Conservation (phyloP, 495 filamentous ascomycete species). For the Neurospora tetrasperma region DNA sequence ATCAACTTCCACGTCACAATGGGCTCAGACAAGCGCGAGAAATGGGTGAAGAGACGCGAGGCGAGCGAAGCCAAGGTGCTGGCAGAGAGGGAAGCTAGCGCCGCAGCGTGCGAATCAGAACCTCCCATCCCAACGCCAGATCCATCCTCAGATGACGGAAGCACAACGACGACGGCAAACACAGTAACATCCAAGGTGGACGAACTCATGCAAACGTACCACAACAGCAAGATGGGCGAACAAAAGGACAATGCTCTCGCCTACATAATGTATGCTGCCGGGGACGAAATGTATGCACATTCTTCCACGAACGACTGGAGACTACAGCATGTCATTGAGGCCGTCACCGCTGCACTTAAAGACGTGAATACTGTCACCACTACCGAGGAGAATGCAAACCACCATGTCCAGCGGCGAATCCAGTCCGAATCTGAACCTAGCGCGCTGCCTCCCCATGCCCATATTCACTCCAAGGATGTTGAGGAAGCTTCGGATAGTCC, state of each 20-base stretch:
- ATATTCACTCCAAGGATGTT: not conserved
- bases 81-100: not conserved
- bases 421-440: not conserved
- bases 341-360: not conserved
- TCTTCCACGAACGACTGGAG: not conserved
- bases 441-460: not conserved
- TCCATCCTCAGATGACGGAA: not conserved
- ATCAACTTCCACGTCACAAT: not conserved
- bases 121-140: not conserved
- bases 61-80: not conserved
- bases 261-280: not conserved
- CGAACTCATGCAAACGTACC: not conserved
- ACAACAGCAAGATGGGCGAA: not conserved
- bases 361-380: not conserved
- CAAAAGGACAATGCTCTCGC: not conserved
- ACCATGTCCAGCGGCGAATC: not conserved
- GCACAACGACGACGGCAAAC: not conserved
- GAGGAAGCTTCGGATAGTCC: not conserved
- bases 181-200: not conserved
- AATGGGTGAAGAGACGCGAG: not conserved
- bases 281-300: not conserved
- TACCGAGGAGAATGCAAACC: not conserved
- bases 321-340: not conserved
- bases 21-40: not conserved
- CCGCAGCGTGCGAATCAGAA: not conserved